Evolutionary conservation across 371 early-diverging fungal genomes (phyloP), one percentile per base, ranked within the genome.

Genomic region (Mucor lusitanicus): DNA sequence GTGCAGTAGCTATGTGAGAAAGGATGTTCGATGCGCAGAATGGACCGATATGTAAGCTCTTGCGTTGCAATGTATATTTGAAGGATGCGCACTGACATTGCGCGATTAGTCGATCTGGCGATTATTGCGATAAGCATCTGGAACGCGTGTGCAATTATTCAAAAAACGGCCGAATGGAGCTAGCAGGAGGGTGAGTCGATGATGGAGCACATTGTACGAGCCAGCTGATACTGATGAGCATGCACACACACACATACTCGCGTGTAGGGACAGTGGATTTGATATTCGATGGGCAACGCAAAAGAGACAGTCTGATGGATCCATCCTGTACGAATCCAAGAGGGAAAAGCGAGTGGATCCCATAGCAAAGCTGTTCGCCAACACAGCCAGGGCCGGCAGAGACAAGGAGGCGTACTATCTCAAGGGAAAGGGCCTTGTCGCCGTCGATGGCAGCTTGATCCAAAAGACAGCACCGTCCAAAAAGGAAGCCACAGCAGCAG

Each of bases 141-240:
- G 65, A 64, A 33, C 54, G 48, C 32, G 69, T 72, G 3, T 80
- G 64, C 48, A 73, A 67, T 28, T 48, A 59, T 53, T 80, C 83
- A 9, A 76, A 74, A 64, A 80, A 78, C 42, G 67, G 68, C 15
- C 77, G 83, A 42, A 80, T 79, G 77, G 83, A 83, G 56, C 37
- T 83, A 17, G 79, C 75, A 21, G 79, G 81, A 67, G 81, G 83
- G 82, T 82, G 67, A 65, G 48, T 35, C 12, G 23, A n/a, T n/a
- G n/a, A n/a, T n/a, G n/a, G n/a, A n/a, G n/a, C n/a, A n/a, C n/a
- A n/a, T n/a, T n/a, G n/a, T n/a, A n/a, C n/a, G n/a, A n/a, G n/a
- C n/a, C n/a, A n/a, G n/a, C n/a, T n/a, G n/a, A n/a, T n/a, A n/a
- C n/a, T n/a, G n/a, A n/a, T n/a, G n/a, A n/a, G n/a, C n/a, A n/a